Conservation (phyloP, 306 rosid species). For the Vigna reflexopilosa region DNA sequence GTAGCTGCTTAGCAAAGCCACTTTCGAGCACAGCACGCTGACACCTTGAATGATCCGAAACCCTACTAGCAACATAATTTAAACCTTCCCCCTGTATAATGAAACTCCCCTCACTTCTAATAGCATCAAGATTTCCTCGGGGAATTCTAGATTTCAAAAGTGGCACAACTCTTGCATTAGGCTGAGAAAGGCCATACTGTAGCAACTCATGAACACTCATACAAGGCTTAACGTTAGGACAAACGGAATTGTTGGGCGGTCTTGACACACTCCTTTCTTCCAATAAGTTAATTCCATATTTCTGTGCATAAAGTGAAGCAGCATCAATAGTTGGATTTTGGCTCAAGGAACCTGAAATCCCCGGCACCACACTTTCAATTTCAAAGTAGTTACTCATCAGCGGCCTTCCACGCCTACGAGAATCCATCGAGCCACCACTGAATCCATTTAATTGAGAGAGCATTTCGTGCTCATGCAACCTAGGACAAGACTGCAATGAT, state of each 20-base stretch:
- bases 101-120: constrained; percentile 60
- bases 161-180: constrained; percentile 47
- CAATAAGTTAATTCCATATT: constrained; percentile 42
- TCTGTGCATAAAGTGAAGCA: constrained; percentile 20
- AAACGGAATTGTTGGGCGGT: constrained; percentile 34
- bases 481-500: constrained; percentile 13
- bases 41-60: constrained; percentile 43
- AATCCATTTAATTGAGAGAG: constrained; percentile 45
- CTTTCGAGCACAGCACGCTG: constrained; percentile 36
- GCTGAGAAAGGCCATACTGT: constrained; percentile 29
- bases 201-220: constrained; percentile 31
- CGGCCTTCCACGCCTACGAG: constrained; percentile 43
- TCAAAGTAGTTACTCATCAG: constrained; percentile 35
- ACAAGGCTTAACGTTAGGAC: constrained; percentile 43
- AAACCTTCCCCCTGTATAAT: constrained; percentile 63
- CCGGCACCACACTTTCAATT: constrained; percentile 39
- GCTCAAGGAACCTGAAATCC: constrained; percentile 39
- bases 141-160: constrained; percentile 45
- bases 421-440: constrained; percentile 42
- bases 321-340: constrained; percentile 46
- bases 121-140: constrained; percentile 44
- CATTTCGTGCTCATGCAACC: neutral
- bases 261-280: constrained; percentile 43
- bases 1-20: constrained; percentile 43
- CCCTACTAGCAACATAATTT: constrained; percentile 47